Conservation (phyloP, 192 early-diverging fungal species). For the Entomortierella chlamydospora region DNA sequence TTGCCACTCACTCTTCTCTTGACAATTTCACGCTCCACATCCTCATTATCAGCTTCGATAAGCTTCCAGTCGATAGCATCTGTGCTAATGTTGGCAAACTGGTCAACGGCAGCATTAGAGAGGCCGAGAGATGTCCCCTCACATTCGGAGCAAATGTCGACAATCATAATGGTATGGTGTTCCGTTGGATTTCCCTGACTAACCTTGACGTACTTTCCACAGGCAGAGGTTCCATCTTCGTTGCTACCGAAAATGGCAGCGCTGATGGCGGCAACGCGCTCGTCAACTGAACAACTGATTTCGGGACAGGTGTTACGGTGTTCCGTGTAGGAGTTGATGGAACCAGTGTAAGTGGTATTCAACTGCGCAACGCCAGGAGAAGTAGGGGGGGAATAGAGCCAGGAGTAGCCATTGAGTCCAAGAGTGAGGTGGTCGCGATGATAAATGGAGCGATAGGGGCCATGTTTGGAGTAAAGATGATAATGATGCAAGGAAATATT, state of each 20-base stretch:
- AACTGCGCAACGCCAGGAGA: no score
- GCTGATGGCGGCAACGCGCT: slow-evolving; percentile 35
- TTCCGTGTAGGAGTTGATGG: slow-evolving; percentile 12
- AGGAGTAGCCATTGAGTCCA: slow-evolving; percentile 28
- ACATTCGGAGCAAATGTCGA: slow-evolving; percentile 26
- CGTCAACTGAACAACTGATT: slow-evolving; percentile 28
- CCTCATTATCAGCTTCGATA: not conserved
- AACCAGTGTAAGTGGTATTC: slow-evolving; percentile 22
- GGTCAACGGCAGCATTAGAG: slow-evolving; percentile 8
- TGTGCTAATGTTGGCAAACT: slow-evolving; percentile 3
- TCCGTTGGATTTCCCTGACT: slow-evolving; percentile 16
- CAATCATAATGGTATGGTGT: slow-evolving; percentile 22
- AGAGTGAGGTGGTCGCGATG: slow-evolving; percentile 16
- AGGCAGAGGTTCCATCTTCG: slow-evolving; percentile 1
- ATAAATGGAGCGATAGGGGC: slow-evolving; percentile 21
- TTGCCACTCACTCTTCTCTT: not conserved
- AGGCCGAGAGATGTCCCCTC: slow-evolving; percentile 22
- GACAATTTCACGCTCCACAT: not conserved
- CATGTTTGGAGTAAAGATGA: slow-evolving; percentile 1
- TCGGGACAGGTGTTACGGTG: slow-evolving; percentile 29
- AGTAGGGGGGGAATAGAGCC: no score
- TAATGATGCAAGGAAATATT: not conserved
- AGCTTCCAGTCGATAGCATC: slow-evolving; percentile 33
- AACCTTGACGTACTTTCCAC: slow-evolving; percentile 35
- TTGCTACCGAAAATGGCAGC: slow-evolving; percentile 11